phyloP scores from a whole-genome alignment of 768 basidiomycete species.

The Coprinopsis cinerea region DNA sequence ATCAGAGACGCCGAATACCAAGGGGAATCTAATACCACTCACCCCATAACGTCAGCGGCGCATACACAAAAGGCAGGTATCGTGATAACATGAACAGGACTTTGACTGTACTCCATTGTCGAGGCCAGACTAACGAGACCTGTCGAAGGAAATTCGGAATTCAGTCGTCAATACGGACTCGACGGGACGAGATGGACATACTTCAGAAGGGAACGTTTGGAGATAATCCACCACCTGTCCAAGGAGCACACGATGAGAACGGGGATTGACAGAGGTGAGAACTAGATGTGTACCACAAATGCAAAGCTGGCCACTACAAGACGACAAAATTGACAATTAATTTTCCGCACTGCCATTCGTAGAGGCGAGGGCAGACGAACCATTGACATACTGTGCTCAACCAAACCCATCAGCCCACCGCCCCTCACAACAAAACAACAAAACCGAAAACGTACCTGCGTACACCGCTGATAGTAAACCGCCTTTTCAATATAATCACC shows the following conservation, averaged over 20 bases:
- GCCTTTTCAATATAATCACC: not conserved
- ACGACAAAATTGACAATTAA: not conserved
- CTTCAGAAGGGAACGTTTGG: not conserved
- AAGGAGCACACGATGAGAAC: not conserved
- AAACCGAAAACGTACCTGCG: not conserved
- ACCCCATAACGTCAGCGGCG: constrained; percentile 1
- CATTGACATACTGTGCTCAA: not conserved
- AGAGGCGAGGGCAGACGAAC: not conserved
- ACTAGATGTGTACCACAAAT: not conserved
- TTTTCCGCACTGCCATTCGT: not conserved
- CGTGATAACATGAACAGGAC: not conserved
- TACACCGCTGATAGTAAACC: constrained; percentile 1
- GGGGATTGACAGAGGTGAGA: not conserved
- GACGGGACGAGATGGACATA: not conserved
- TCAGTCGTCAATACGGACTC: not conserved
- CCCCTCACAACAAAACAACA: too few relatives aligned
- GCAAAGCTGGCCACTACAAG: not conserved
- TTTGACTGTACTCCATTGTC: not conserved
- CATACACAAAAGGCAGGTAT: constrained; percentile 1
- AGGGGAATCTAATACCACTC: not conserved
- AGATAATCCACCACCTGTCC: not conserved
- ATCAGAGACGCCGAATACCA: not conserved
- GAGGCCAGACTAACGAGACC: not conserved
- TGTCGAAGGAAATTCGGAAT: not conserved
- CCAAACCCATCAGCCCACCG: not conserved